Evolutionary conservation across 768 basidiomycete species (phyloP), one percentile per base, ranked within the genome.

Genomic region (Xerocomellus dryophilus): DNA sequence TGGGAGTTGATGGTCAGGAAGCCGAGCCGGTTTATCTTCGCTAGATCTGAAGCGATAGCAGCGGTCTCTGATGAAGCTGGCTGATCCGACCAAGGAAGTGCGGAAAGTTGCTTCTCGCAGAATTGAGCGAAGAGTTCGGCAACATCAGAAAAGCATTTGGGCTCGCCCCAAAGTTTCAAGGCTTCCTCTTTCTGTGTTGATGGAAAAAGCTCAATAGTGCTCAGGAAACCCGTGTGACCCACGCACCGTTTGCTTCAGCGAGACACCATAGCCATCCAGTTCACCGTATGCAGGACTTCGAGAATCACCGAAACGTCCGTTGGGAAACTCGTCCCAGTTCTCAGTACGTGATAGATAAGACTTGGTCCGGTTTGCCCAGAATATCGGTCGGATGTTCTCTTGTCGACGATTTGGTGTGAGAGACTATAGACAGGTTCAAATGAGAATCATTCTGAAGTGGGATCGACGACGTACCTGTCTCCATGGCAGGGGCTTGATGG

Each of bases 281-380:
- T 99, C 97, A 64, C 97, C 97, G 61, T 97, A 99, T 14, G 97
- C 97, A 27, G 97, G 97, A 79, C 90, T 93, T 53, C 97, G 84
- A 7, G 95, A 88, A 74, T 98, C 97, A 62, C 97, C 97, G 66
- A 96, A 99, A 61, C 97, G 91, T 51, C 97, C 97, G 70, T 99
- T 99, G 46, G 97, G 97, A 71, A 97, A 98, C 69, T 98, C 96
- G 67, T 99, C 97, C 97, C 97, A 99, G 66, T 97, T 92, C 68
- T 97, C 94, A 14, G 97, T 98, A 50, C 96, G 88, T 8, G 91
- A 91, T 43, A 98, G 78, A 69, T 98, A 98, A 1, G 94, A 97
- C 66, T 94, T 90, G 35, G 93, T 82, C 36, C 96, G 81, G 74
- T 99, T 98, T 12, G 97, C 93, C 95, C 96, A 98, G 78, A 98